Evolutionary conservation across 805 yeast species (phyloP), one percentile per base, ranked within the genome.

Genomic region (Wickerhamomyces hampshirensis): DNA sequence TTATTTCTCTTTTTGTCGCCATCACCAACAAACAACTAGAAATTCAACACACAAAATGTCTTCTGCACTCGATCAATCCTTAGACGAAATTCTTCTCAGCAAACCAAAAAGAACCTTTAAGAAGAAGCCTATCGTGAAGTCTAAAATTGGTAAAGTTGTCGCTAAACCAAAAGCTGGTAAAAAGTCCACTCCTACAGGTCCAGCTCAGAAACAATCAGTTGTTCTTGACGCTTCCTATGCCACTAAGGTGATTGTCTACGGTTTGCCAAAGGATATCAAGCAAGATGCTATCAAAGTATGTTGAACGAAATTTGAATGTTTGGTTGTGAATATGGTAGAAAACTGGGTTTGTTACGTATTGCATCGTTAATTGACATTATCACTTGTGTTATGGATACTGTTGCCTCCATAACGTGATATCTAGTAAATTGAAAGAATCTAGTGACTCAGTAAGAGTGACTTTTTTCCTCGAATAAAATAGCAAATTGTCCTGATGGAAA

Each of bases 21-120:
- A n/a, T n/a, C 33, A 18, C 13, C 3, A 31, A 24, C 26, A 29
- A 23, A 15, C 21, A 38, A 35, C 33, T 30, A 34, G 33, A 30
- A 27, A 28, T 33, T 13, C 17, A 12, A 31, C 19, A 35, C 59
- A 35, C 40, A 84, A 82, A 89, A 82, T 94, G 60, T 73, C 82
- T 46, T 73, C 82, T 44, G 73, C 84, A 55, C 75, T 91, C 67
- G 96, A 91, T 68, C 84, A 85, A 69, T 86, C 97, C 33, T 77
- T 91, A 58, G 98, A 91, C 69, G 97, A 88, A 54, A 91, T 91
- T 62, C 84, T 91, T 58, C 76, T 95, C 41, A 65, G 84, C 45
- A 61, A 68, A 51, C 66, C 63, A 56, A 69, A 66, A 55, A 64
- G 51, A 44, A 56, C 52, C 43, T 51, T 51, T 40, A 56, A 54